These are phyloP conservation scores for Coriolopsis trogii DNA, from an alignment of 1,284 basidiomycete species.

Conservation along the genomic window DNA sequence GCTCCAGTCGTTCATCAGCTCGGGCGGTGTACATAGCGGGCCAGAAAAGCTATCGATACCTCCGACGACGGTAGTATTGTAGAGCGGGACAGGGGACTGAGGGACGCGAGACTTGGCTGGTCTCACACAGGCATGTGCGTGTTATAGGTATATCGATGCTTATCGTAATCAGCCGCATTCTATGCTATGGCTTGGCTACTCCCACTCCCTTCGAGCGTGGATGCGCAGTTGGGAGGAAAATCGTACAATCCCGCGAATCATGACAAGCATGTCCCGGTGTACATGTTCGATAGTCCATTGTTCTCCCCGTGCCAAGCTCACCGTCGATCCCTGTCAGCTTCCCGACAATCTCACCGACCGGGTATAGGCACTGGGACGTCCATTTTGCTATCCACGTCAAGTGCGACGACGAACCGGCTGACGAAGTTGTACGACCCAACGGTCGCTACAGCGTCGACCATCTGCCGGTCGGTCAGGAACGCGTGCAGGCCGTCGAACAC, in stretches of 20 bases:
- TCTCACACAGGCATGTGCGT: constrained; percentile 4
- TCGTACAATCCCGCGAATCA: constrained; percentile 44
- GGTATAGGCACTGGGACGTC: constrained; percentile 42
- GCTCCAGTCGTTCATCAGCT: constrained; percentile 40
- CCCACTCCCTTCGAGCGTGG: constrained; percentile 22
- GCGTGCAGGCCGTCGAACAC: constrained; percentile 39
- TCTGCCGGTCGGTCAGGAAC: constrained; percentile 40
- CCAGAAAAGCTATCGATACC: background rate
- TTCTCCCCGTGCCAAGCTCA: no score
- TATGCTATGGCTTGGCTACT: background rate
- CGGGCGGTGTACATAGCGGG: constrained; percentile 28
- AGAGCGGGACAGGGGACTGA: background rate
- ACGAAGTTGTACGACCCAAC: constrained; percentile 46
- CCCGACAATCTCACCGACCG: background rate
- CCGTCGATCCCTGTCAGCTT: no score
- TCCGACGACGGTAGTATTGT: constrained; percentile 8
- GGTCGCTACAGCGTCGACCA: constrained; percentile 45
- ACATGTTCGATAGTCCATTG: no score
- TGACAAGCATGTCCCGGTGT: no score
- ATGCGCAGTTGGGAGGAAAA: constrained; percentile 41
- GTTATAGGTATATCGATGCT: constrained; percentile 6
- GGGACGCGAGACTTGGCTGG: no score
- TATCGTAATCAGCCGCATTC: constrained; percentile 14
- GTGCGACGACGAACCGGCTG: constrained; percentile 42
- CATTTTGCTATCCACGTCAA: constrained; percentile 45